Evolutionary conservation across 140 eudicot genomes (phyloP), one percentile per base, ranked within the genome.

Genomic region (Anethum foeniculum): DNA sequence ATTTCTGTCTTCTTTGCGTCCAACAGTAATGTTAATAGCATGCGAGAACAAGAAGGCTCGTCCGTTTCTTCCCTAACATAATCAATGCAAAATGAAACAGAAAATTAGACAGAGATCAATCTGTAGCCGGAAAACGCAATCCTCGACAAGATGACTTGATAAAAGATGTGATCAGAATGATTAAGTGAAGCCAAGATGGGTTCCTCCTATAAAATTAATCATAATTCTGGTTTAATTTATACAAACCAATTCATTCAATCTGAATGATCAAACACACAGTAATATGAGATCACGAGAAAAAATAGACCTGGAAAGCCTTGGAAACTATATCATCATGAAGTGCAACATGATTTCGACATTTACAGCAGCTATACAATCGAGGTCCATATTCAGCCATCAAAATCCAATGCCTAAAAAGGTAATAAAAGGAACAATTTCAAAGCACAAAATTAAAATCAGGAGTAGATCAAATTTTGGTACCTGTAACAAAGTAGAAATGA

Each of bases 11-110:
- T 75, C 79, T 48, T 75, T 75, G 41, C 43, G 44, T 10, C 79
- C 79, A 48, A 75, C 41, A 48, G 79, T 25, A 75, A 75, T 15
- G 62, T 75, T 75, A 6, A 75, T 75, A 9, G 64, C 41, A 47
- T 75, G 79, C 4, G 79, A 75, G 64, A 75, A 75, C 79, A 75
- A 75, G 79, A 75, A 75, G 44, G 79, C 79, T 75, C 79, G 64
- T 27, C 79, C 79, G 36, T 75, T 27, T 48, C 79, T 47, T 28
- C 79, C 79, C 79, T 75, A 2, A n/a, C 79, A 75, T 27, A 27
- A 49, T 75, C 15, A 2, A 27, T 14, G 3, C 16, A 27, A 41
- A 74, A 74, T 44, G 2, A 60, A 58, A 62, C 27, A 34, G 3
- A 10, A 38, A 74, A 14, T 41, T 6, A 54, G 11, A 18, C 62